A percentile compares a stretch with the other conserved stretches of the same genome.
Conservation (phyloP, 352 stramenopile genomes). For the Phytophthora multivora region DNA sequence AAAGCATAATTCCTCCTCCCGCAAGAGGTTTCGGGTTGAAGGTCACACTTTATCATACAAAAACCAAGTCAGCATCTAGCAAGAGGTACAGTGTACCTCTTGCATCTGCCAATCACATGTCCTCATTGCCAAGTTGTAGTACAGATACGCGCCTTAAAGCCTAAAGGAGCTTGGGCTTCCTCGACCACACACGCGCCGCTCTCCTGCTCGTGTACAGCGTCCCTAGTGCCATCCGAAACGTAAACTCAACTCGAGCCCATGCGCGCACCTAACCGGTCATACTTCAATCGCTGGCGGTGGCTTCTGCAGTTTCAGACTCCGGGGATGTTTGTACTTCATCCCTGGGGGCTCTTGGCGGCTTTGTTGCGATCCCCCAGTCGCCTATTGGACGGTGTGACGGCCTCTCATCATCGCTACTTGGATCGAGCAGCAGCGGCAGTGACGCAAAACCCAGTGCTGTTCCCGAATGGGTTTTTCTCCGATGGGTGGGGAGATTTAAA, state of each 20-base stretch:
- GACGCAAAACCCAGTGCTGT: conserved; percentile 78
- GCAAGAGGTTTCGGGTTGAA: not conserved
- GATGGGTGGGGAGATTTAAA: conserved; percentile 81
- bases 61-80: not conserved
- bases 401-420: conserved; percentile 69
- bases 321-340: conserved; percentile 41
- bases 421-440: conserved; percentile 70
- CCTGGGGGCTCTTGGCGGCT: conserved; percentile 60
- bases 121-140: conserved; percentile 11
- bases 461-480: conserved; percentile 80
- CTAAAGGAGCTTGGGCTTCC: not conserved
- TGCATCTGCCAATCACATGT: not conserved
- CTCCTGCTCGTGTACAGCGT: not conserved
- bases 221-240: not conserved
- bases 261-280: conserved; percentile 2
- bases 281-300: conserved; percentile 25
- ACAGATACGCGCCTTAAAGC: conserved; percentile 1
- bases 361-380: conserved; percentile 65
- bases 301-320: conserved; percentile 29
- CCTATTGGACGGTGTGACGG: conserved; percentile 63
- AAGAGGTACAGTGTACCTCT: not conserved
- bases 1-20: not conserved
- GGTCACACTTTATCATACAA: not conserved
- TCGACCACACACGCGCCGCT: conserved; percentile 5
- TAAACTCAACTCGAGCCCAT: not conserved